Conservation (phyloP, 257 asterid genomes). For the Primulina huaijiensis region DNA sequence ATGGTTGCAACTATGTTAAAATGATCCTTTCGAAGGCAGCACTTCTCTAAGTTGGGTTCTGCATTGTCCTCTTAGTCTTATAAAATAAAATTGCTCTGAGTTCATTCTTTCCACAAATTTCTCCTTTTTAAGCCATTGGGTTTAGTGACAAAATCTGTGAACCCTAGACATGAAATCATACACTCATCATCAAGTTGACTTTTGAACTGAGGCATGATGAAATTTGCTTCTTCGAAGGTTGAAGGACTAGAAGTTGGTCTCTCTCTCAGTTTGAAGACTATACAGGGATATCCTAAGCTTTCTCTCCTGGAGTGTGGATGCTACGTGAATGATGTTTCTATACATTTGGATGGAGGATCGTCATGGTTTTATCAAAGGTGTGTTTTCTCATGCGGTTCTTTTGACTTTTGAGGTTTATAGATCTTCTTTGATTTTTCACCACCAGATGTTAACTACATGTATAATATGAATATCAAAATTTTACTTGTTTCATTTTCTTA, state of each 20-base stretch:
- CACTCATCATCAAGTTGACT: neutral
- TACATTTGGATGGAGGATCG: conserved; percentile 88
- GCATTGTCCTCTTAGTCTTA: neutral
- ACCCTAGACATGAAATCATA: neutral
- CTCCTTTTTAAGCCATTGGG: neutral
- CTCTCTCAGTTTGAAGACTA: conserved; percentile 52
- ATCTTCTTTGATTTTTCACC: neutral
- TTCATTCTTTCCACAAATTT: neutral
- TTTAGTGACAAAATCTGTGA: too few species aligned
- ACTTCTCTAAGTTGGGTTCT: neutral
- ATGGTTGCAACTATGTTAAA: too few species aligned
- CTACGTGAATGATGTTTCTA: conserved; percentile 59
- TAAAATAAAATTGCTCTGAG: neutral
- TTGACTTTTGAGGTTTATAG: conserved; percentile 18
- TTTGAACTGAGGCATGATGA: conserved; percentile 19
- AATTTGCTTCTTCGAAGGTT: conserved; percentile 50
- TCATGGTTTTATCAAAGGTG: conserved; percentile 99
- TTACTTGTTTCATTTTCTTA: neutral
- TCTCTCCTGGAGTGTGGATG: conserved; percentile 83
- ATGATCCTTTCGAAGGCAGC: neutral
- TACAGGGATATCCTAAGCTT: conserved; percentile 65
- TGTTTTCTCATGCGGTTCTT: conserved; percentile 1
- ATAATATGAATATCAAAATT: conserved; percentile 14
- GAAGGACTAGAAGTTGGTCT: conserved; percentile 84
- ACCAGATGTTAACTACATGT: neutral